Base-by-base conservation (phyloP, 768 basidiomycete species). In the Panus rudis region DNA sequence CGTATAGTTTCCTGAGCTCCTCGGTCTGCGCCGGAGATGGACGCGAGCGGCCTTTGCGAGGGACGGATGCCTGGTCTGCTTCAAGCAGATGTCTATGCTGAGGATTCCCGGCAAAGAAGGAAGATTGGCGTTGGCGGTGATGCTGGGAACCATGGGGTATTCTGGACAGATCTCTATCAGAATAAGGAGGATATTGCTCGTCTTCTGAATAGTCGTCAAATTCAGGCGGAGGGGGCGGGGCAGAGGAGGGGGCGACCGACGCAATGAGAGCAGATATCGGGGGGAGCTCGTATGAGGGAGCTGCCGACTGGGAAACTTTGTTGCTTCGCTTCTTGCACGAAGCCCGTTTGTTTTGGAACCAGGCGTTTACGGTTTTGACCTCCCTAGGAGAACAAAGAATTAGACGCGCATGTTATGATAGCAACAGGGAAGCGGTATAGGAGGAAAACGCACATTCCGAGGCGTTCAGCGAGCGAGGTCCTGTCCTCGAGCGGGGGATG, bases 301-400 rank as follows among this genome's bases (percentile, higher is more conserved):
- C n/a, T n/a, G n/a, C n/a, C n/a, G n/a, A n/a, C n/a, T n/a, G 42
- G 37, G 44, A 34, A 33, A 48, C 50, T 43, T 54, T 59, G 71
- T 73, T 61, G 67, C 73, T 67, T 17, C 73, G 68, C 63, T 88
- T 88, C 73, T 86, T 88, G 53, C 76, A 78, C 11, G 84, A 86
- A 5, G 86, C 85, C 42, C 86, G 73, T 69, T 87, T 88, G 60
- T 88, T 88, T 66, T 88, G 85, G 63, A 88, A 89, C 81, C 84
- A 88, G 12, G 86, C 82, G 59, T 84, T 84, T 58, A 88, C 84
- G 2, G 83, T 85, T 72, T 88, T 88, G 61, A 78, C 79, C 60
- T 87, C 83, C 81, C 86, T 88, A n/a, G 58, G 41, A 35, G 22
- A 37, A 43, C 37, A 39, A 27, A 39, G 37, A 25, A 35, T 48